A percentile compares a stretch with the other conserved stretches of the same genome.
phyloP scores from a whole-genome alignment of 495 filamentous ascomycete species.

The Lindgomyces ingoldianus region DNA sequence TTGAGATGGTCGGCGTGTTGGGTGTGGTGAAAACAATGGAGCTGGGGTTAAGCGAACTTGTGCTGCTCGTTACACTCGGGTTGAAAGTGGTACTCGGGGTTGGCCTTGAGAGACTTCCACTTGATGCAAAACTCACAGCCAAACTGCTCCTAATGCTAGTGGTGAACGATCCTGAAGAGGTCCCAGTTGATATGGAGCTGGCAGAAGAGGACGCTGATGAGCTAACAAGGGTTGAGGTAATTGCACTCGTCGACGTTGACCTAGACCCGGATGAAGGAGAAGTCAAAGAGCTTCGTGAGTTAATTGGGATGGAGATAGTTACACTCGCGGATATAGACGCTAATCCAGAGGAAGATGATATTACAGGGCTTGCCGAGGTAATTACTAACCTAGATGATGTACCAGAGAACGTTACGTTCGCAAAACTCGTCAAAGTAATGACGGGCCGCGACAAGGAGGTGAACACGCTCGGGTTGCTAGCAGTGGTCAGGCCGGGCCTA shows the following conservation, averaged over 20 bases:
- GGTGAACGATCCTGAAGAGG: not conserved
- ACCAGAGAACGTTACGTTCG: not conserved
- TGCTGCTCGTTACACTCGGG: not conserved
- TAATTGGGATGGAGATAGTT: not conserved
- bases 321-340: not conserved
- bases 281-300: too few relatives aligned
- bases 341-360: not conserved
- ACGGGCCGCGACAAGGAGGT: not conserved
- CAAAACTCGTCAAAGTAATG: not conserved
- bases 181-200: not conserved
- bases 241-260: not conserved
- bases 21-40: not conserved
- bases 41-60: not conserved
- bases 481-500: not conserved
- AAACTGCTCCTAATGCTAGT: not conserved
- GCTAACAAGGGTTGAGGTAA: not conserved
- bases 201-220: not conserved
- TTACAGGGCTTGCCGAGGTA: not conserved
- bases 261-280: too few relatives aligned
- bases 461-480: not conserved
- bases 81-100: too few relatives aligned
- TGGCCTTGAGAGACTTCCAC: too few relatives aligned
- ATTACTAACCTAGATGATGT: not conserved
- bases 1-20: not conserved
- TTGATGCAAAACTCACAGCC: not conserved